Percentiles rank a stretch among this genome's conserved stretches.
phyloP scores from a whole-genome alignment of 2,329 filamentous ascomycete species.

The Verticillium klebahnii region DNA sequence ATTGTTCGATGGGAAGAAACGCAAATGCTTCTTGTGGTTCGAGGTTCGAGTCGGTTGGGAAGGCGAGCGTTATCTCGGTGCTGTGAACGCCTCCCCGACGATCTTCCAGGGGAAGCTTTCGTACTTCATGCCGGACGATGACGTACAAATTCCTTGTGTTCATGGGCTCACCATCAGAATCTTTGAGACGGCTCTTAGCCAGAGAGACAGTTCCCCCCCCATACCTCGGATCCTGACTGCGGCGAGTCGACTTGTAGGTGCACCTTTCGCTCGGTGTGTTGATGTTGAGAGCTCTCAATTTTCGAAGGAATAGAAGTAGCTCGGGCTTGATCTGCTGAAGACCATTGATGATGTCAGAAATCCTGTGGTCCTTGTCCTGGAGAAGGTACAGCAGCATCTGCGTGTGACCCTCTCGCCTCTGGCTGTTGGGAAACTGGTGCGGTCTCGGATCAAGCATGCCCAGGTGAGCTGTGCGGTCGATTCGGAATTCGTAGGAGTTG shows the following conservation, averaged over 20 bases:
- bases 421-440: neutral
- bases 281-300: constrained; percentile 11
- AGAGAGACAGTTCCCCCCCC: neutral
- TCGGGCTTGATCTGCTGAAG: constrained; percentile 17
- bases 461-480: constrained; percentile 20
- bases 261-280: neutral
- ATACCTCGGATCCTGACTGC: neutral
- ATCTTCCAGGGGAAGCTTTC: constrained; percentile 3
- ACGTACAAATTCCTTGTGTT: neutral
- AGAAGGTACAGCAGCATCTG: constrained; percentile 2
- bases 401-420: neutral
- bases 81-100: neutral
- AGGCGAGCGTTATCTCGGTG: constrained; percentile 14
- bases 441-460: constrained; percentile 27
- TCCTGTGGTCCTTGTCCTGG: constrained; percentile 2
- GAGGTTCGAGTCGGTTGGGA: constrained; percentile 11
- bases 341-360: constrained; percentile 4
- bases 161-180: constrained; percentile 3
- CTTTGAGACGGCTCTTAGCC: neutral
- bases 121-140: constrained; percentile 1
- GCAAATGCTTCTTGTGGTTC: constrained; percentile 13
- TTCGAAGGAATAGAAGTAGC: constrained; percentile 21
- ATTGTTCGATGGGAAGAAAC: constrained; percentile 15
- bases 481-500: constrained; percentile 23
- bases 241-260: neutral